Evolutionary conservation across 139 green algal genomes (phyloP).

Genomic region (Diplosphaera chodatii): DNA sequence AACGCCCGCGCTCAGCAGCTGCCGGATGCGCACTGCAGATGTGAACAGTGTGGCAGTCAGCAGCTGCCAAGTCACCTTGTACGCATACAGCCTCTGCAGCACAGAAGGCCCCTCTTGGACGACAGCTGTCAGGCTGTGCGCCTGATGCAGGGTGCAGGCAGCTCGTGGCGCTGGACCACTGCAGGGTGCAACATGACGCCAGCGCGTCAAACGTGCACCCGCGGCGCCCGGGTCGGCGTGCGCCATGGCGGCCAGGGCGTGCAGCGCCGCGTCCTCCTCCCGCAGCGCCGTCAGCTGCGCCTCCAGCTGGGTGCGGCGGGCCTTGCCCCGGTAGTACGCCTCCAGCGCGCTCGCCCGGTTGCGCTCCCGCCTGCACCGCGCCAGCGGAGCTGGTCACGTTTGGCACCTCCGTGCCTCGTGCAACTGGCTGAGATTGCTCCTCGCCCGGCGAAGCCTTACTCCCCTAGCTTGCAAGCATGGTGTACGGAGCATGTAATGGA

Average conservation of each 20-base stretch:
- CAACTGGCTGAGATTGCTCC: not conserved
- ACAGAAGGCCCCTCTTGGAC: no score
- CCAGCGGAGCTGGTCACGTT: no score
- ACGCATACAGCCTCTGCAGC: no score
- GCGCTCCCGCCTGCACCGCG: not conserved
- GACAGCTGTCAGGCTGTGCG: no score
- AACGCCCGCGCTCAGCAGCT: not conserved
- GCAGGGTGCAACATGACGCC: no score
- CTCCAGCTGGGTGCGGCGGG: not conserved
- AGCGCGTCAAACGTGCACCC: not conserved
- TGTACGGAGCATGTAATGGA: no score
- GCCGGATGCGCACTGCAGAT: not conserved
- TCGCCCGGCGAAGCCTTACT: no score
- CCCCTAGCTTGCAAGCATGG: no score
- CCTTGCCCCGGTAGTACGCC: constrained; percentile 1
- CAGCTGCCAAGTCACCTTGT: not conserved
- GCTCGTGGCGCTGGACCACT: no score
- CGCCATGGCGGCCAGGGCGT: not conserved
- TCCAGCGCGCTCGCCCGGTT: not conserved
- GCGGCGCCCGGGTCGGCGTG: not conserved
- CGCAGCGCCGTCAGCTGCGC: not conserved
- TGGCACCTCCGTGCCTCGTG: no score
- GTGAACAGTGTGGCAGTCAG: no score
- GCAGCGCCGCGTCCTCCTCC: not conserved
- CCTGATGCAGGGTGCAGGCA: no score